Evolutionary conservation across 176 grass and related monocot species (phyloP), one percentile per base, ranked within the genome.

Genomic region (Eleusine indica): DNA sequence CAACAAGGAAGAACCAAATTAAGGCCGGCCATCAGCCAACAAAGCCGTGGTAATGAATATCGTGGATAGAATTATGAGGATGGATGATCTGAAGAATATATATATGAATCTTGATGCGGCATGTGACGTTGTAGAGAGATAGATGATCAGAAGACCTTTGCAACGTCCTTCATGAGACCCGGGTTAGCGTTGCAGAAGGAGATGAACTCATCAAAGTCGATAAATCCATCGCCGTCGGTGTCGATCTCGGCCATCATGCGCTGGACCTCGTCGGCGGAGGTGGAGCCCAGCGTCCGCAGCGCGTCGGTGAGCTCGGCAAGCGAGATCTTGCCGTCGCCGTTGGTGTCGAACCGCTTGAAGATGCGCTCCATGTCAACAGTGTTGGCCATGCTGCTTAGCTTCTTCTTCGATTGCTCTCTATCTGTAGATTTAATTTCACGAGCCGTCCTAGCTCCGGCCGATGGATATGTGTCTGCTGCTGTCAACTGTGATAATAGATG

Each of bases 241-340:
- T 97, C 94, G 80, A 97, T 90, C 88, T 97, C 94, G 15, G 91
- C 91, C 94, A 97, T 94, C 84, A 93, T 97, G 87, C 87, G 87
- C 77, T 86, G 90, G 42, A 97, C 91, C 87, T 97, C 94, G 85
- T 97, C 91, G 4, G 89, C 87, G 37, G 89, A 92, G 58, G 91
- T 97, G 11, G 94, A 94, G 0, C 91, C 94, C 70, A 97, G 89
- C 44, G 82, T 86, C 85, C 89, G 79, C 48, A 97, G 87, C 44
- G 94, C 94, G 47, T 97, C 94, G 18, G 88, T 91, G 19, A 94
- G 82, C 87, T 97, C 94, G 14, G 89, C 81, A 67, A 89, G 89
- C 30, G 94, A 97, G 71, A 97, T 94, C 82, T 92, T 97, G 15
- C 94, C 94, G 71, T 97, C 94, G 19, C 85, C 87, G 48, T 97